phyloP scores from a whole-genome alignment of 2,329 filamentous ascomycete genomes.

The Podosphaera fusca region DNA sequence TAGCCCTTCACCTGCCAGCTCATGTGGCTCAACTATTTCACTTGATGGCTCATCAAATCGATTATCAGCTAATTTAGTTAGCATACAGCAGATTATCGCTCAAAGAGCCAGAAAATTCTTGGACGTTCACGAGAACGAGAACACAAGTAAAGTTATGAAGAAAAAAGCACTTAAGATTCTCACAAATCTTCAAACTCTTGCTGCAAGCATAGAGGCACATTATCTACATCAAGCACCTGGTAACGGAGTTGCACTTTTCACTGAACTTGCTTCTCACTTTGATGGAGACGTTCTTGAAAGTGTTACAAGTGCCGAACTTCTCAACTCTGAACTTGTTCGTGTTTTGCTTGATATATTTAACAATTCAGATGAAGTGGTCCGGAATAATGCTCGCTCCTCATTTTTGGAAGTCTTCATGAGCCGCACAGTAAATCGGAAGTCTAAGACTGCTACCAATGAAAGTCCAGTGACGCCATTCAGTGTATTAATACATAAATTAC shows the following conservation, averaged over 20 bases:
- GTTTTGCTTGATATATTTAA: conserved; percentile 65
- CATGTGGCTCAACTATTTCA: conserved; percentile 42
- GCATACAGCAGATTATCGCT: conserved; percentile 50
- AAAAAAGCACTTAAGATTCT: conserved; percentile 60
- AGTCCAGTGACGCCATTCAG: conserved; percentile 70
- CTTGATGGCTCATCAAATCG: conserved; percentile 30
- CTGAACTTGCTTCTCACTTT: conserved; percentile 59
- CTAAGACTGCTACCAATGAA: conserved; percentile 38
- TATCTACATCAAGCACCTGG: conserved; percentile 34
- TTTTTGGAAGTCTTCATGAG: conserved; percentile 92
- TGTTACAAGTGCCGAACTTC: conserved; percentile 82
- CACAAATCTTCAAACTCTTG: conserved; percentile 45
- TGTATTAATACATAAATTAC: conserved; percentile 75
- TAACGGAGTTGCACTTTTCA: conserved; percentile 46
- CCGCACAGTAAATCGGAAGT: conserved; percentile 35
- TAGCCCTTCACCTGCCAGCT: conserved; percentile 19
- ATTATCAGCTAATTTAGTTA: conserved; percentile 25
- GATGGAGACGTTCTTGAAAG: conserved; percentile 73
- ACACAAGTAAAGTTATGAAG: conserved; percentile 47
- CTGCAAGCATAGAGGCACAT: conserved; percentile 45
- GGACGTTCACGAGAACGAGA: conserved; percentile 57
- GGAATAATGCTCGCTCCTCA: conserved; percentile 48
- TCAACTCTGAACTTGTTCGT: conserved; percentile 74
- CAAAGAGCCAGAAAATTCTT: conserved; percentile 63
- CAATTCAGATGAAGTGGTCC: conserved; percentile 37